These are phyloP conservation scores for Schizothecium vesticola DNA, from an alignment of 495 filamentous ascomycete species.

Conservation along the genomic window DNA sequence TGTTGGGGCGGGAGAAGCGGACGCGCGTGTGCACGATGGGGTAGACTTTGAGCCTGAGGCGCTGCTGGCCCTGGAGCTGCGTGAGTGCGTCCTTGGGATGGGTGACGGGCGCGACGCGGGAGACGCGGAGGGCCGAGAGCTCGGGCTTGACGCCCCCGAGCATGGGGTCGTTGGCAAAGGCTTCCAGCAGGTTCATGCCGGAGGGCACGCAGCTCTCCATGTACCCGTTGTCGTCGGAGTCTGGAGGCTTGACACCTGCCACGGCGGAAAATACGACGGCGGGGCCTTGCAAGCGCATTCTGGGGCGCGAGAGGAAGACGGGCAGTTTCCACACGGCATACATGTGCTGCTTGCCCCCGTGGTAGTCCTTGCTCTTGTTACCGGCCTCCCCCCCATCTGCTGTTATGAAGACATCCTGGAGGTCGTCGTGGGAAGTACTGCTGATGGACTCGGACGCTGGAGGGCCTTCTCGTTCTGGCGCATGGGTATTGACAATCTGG, in stretches of 20 bases:
- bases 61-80: slow-evolving; percentile 60
- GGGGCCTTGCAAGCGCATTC: slow-evolving; percentile 72
- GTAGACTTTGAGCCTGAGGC: slow-evolving; percentile 63
- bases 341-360: slow-evolving; percentile 40
- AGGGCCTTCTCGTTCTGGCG: slow-evolving; percentile 37
- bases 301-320: slow-evolving; percentile 70
- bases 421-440: slow-evolving; percentile 53
- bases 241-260: slow-evolving; percentile 56
- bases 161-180: slow-evolving; percentile 64
- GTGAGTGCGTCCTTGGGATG: slow-evolving; percentile 49
- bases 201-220: slow-evolving; percentile 69
- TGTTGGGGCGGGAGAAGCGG: slow-evolving; percentile 68
- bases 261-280: slow-evolving; percentile 70
- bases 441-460: slow-evolving; percentile 62
- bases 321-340: slow-evolving; percentile 77
- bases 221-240: slow-evolving; percentile 59
- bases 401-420: slow-evolving; percentile 58
- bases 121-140: slow-evolving; percentile 74
- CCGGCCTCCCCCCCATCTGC: slow-evolving; percentile 40
- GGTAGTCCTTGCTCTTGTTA: slow-evolving; percentile 2
- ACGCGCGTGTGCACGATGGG: slow-evolving; percentile 82
- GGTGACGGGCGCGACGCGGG: slow-evolving; percentile 61
- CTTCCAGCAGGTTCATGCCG: slow-evolving; percentile 75
- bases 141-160: slow-evolving; percentile 62
- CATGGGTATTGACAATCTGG: slow-evolving; percentile 58